Evolutionary conservation across 257 asterid genomes (phyloP).

Genomic region (Petunia secreta): DNA sequence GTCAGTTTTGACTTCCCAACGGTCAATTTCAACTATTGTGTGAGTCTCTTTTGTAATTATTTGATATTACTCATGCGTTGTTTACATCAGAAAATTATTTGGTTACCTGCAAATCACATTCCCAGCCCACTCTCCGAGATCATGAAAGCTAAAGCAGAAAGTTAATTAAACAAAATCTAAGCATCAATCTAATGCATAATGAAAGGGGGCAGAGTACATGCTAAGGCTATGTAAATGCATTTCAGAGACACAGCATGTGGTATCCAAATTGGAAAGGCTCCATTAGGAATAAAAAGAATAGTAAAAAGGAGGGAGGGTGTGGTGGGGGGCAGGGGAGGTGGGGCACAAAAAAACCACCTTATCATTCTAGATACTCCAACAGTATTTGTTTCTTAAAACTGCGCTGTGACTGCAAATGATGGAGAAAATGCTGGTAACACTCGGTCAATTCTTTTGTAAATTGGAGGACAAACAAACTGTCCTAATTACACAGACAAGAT

Average conservation of each 20-base stretch:
- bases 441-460: not conserved
- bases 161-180: not conserved
- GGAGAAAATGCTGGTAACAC: not conserved
- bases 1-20: not conserved
- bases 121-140: not conserved
- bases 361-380: not conserved
- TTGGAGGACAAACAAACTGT: slow-evolving; percentile 19
- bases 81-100: not conserved
- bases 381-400: not conserved
- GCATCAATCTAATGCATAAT: slow-evolving; percentile 14
- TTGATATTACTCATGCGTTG: not conserved
- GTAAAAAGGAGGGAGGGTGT: too few relatives aligned
- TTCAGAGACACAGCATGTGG: not conserved
- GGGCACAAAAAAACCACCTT: not conserved
- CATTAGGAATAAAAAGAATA: not conserved
- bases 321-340: not conserved
- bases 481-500: not conserved
- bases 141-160: not conserved
- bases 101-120: slow-evolving; percentile 17
- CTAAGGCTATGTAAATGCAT: slow-evolving; percentile 19
- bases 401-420: not conserved
- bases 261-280: not conserved
- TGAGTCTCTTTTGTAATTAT: not conserved
- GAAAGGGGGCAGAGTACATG: slow-evolving; percentile 19
- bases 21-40: slow-evolving; percentile 6